Conservation (phyloP, 2,329 filamentous ascomycete genomes). For the Chlorencoelia australis region DNA sequence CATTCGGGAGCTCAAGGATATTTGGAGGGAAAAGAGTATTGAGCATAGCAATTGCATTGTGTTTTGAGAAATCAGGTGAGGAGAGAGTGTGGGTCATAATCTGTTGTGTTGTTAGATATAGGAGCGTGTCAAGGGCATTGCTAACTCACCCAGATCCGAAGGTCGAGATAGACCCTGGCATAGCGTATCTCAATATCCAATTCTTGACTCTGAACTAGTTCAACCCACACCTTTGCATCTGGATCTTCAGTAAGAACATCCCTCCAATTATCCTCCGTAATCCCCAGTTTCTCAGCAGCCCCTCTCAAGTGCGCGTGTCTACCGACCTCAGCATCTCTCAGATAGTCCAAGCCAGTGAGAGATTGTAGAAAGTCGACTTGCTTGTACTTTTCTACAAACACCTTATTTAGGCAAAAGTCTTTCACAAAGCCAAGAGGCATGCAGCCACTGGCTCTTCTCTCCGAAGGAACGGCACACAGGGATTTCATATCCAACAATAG, state of each 20-base stretch:
- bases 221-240: constrained; percentile 17
- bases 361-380: constrained; percentile 17
- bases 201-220: constrained; percentile 16
- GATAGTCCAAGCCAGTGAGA: constrained; percentile 20
- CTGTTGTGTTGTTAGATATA: constrained; percentile 12
- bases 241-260: constrained; percentile 12
- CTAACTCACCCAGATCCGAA: constrained; percentile 22
- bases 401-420: constrained; percentile 13
- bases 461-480: neutral
- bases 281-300: constrained; percentile 15
- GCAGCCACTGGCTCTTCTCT: constrained; percentile 4
- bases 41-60: constrained; percentile 21
- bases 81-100: constrained; percentile 20
- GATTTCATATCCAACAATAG: constrained; percentile 12
- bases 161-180: constrained; percentile 16
- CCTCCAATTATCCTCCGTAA: constrained; percentile 18
- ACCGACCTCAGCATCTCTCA: constrained; percentile 19
- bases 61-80: constrained; percentile 13
- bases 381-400: constrained; percentile 13
- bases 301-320: constrained; percentile 13
- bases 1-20: constrained; percentile 16
- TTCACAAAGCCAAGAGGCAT: constrained; percentile 13
- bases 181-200: constrained; percentile 15
- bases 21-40: constrained; percentile 25
- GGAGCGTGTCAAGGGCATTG: too few relatives aligned